phyloP scores from a whole-genome alignment of 371 early-diverging fungal species.

The Circinella minor region DNA sequence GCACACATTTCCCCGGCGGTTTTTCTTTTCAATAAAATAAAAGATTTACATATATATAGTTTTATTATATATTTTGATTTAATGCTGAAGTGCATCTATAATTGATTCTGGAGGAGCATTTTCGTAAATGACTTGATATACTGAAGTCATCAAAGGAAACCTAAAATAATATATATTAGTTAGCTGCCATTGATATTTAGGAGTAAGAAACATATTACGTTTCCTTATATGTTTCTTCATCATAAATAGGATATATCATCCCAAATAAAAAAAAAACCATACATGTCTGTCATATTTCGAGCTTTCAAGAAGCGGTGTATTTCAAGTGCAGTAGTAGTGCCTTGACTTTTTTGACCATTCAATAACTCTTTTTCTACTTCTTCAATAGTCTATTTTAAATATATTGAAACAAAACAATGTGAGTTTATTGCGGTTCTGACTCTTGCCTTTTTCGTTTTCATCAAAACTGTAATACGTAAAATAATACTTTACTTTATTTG shows the following conservation, averaged over 20 bases:
- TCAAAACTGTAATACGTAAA: neutral
- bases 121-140: conserved; percentile 89
- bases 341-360: conserved; percentile 98
- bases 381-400: conserved; percentile 63
- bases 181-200: neutral
- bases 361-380: conserved; percentile 87
- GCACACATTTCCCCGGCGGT: too few species aligned
- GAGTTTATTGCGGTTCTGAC: too few species aligned
- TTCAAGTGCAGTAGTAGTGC: conserved; percentile 92
- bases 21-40: too few species aligned
- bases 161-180: conserved; percentile 30
- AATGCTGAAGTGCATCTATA: conserved; percentile 9
- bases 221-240: neutral
- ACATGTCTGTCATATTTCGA: conserved; percentile 56
- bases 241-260: too few species aligned
- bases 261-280: neutral
- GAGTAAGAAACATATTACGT: too few species aligned
- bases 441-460: too few species aligned
- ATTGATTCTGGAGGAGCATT: conserved; percentile 42
- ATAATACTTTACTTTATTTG: conserved; percentile 59
- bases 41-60: too few species aligned
- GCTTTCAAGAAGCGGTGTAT: conserved; percentile 78
- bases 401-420: neutral
- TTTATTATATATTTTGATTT: neutral
- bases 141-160: conserved; percentile 88